phyloP scores from a whole-genome alignment of 345 rosid species.

The Theobroma cacao region DNA sequence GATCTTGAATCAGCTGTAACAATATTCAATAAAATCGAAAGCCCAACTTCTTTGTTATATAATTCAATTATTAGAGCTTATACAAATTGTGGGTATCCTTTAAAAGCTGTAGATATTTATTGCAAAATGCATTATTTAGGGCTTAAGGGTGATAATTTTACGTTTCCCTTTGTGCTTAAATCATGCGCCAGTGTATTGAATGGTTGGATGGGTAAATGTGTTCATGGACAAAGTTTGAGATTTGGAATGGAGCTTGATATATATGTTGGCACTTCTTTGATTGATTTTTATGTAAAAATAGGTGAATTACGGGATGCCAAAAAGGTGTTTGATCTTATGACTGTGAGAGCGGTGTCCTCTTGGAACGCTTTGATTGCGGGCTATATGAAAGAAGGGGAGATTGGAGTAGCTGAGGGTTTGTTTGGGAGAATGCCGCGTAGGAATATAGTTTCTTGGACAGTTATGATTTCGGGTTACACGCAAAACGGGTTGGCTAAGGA shows the following conservation, averaged over 20 bases:
- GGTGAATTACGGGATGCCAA: background rate
- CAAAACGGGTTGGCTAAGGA: conserved; percentile 40
- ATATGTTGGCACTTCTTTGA: conserved; percentile 6
- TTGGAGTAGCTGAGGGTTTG: conserved; percentile 38
- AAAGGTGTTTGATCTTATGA: conserved; percentile 32
- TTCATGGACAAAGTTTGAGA: conserved; percentile 4
- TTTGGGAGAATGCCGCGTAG: conserved; percentile 44
- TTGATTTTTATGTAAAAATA: conserved; percentile 1
- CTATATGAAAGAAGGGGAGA: conserved; percentile 32
- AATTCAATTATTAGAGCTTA: conserved; percentile 33
- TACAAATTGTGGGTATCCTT: background rate
- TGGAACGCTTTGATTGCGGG: conserved; percentile 50
- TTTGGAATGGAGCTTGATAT: conserved; percentile 5
- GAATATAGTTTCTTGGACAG: conserved; percentile 51
- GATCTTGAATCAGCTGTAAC: conserved; percentile 25
- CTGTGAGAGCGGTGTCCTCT: conserved; percentile 34
- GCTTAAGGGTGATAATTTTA: background rate
- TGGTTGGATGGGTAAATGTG: conserved; percentile 4
- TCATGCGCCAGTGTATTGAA: background rate
- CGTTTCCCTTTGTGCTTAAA: conserved; percentile 12
- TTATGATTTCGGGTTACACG: conserved; percentile 54
- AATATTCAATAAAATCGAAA: conserved; percentile 21
- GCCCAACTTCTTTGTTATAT: conserved; percentile 31
- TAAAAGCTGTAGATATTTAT: background rate
- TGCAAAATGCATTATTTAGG: background rate